Conservation (phyloP, 805 yeast genomes). For the Wickerhamiella sorbophila region DNA sequence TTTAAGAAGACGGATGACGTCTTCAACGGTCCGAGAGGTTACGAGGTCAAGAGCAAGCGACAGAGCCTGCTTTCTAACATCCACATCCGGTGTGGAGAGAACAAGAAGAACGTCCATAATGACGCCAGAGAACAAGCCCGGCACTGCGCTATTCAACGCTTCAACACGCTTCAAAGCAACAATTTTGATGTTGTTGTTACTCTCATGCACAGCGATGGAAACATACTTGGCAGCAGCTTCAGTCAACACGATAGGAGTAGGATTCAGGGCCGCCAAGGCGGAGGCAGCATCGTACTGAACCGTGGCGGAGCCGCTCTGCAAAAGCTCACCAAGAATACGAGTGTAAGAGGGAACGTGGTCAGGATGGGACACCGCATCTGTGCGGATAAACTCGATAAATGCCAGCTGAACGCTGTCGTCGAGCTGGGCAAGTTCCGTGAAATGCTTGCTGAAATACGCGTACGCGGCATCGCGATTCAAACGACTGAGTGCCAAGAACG, state of each 20-base stretch:
- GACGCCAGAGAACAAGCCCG: slow-evolving; percentile 72
- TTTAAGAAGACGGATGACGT: slow-evolving; percentile 79
- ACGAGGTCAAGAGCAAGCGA: slow-evolving; percentile 70
- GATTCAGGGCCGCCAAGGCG: slow-evolving; percentile 45
- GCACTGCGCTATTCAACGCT: slow-evolving; percentile 56
- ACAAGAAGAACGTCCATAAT: slow-evolving; percentile 78
- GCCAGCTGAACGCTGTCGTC: slow-evolving; percentile 82
- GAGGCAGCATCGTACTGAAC: slow-evolving; percentile 89
- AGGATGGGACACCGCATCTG: slow-evolving; percentile 53
- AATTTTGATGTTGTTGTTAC: slow-evolving; percentile 91
- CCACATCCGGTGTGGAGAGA: slow-evolving; percentile 76
- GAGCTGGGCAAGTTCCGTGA: slow-evolving; percentile 41
- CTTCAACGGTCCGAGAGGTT: slow-evolving; percentile 81
- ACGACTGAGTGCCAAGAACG: slow-evolving; percentile 73
- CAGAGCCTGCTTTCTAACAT: slow-evolving; percentile 78
- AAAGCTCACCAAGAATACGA: slow-evolving; percentile 52
- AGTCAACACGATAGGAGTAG: slow-evolving; percentile 49
- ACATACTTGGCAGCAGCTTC: slow-evolving; percentile 77
- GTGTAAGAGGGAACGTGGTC: slow-evolving; percentile 59
- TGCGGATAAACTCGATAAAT: slow-evolving; percentile 79
- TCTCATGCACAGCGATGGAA: slow-evolving; percentile 76
- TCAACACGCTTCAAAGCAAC: slow-evolving; percentile 78
- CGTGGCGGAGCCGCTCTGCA: slow-evolving; percentile 30
- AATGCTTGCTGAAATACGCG: slow-evolving; percentile 60
- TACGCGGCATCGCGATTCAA: slow-evolving; percentile 77